phyloP scores from a whole-genome alignment of 805 yeast species.

The Barnettozyma botsteinii region DNA sequence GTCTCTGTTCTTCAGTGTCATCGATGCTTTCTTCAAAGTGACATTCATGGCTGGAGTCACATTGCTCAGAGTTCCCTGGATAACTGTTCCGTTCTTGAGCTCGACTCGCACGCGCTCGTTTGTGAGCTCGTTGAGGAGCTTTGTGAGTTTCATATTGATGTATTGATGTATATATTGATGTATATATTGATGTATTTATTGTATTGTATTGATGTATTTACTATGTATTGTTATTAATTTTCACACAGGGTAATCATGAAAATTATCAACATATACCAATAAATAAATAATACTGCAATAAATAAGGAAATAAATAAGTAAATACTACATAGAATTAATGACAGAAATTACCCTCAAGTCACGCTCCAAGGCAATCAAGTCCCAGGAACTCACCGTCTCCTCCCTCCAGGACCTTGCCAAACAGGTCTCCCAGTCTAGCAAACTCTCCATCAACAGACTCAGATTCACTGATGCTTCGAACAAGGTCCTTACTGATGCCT shows the following conservation, averaged over 20 bases:
- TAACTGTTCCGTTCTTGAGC: conserved; percentile 82
- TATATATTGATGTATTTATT: background rate
- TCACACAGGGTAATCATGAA: no score
- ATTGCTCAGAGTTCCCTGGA: conserved; percentile 77
- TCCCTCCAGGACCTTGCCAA: conserved; percentile 38
- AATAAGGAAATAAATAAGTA: no score
- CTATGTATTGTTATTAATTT: no score
- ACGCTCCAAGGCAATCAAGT: conserved; percentile 53
- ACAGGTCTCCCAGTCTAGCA: conserved; percentile 40
- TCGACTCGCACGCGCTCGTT: conserved; percentile 88
- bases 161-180: background rate
- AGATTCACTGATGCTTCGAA: conserved; percentile 37
- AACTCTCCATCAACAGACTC: conserved; percentile 44
- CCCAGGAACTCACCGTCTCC: conserved; percentile 24
- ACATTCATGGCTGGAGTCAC: conserved; percentile 92
- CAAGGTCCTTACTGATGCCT: conserved; percentile 17
- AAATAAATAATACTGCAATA: no score
- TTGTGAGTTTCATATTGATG: conserved; percentile 54
- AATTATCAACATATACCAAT: no score
- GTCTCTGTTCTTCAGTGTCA: conserved; percentile 66
- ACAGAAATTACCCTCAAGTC: conserved; percentile 42
- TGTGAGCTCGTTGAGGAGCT: conserved; percentile 76
- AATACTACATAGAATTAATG: no score
- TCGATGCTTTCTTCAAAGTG: conserved; percentile 69
- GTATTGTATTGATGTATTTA: background rate